Conservation (phyloP, 2,329 filamentous ascomycete species). For the Dactylonectria macrodidyma region DNA sequence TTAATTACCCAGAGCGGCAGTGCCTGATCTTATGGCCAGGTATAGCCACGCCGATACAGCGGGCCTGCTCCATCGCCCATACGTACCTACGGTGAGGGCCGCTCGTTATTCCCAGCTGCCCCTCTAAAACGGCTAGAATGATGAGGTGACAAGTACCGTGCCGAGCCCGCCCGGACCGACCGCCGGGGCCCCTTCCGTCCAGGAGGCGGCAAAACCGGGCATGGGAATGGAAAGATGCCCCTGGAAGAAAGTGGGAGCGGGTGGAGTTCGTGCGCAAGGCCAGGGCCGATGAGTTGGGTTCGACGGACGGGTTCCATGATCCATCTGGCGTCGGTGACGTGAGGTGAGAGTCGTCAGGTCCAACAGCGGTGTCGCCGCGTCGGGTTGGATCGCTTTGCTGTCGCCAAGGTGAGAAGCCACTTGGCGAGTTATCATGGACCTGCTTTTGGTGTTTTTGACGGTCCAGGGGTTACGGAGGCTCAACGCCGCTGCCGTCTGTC, state of each 20-base stretch:
- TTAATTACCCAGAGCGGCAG: constrained; percentile 31
- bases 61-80: neutral
- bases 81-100: constrained; percentile 15
- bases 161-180: constrained; percentile 44
- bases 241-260: neutral
- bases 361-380: constrained; percentile 19
- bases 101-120: neutral
- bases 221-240: neutral
- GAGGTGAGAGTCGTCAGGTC: constrained; percentile 3
- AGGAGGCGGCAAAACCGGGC: neutral
- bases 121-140: constrained; percentile 21
- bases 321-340: constrained; percentile 5
- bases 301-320: neutral
- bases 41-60: constrained; percentile 4
- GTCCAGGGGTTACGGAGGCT: constrained; percentile 21
- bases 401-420: neutral
- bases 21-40: neutral
- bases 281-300: constrained; percentile 1
- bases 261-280: neutral
- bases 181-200: constrained; percentile 31
- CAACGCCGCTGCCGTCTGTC: constrained; percentile 20
- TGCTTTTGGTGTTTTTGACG: neutral
- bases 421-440: neutral
- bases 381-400: neutral
- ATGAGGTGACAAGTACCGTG: constrained; percentile 47